Conservation (phyloP, 108 stramenopile species). For the Mediolabrus comicus region DNA sequence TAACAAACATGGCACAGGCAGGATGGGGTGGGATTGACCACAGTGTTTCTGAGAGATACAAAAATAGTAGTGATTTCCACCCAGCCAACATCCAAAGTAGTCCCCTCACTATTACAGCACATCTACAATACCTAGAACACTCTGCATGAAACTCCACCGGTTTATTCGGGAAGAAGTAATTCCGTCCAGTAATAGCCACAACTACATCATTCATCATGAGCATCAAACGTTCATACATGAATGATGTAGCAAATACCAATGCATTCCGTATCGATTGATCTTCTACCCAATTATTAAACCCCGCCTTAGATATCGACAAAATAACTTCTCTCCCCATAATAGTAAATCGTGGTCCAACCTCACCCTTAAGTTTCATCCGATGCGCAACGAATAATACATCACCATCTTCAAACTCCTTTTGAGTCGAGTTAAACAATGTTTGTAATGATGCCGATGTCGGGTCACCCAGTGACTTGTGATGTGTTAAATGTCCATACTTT, state of each 20-base stretch:
- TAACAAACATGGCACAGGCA: conserved; percentile 80
- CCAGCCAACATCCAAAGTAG: conserved; percentile 48
- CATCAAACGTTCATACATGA: conserved; percentile 67
- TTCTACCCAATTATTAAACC: conserved; percentile 61
- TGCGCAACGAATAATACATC: conserved; percentile 82
- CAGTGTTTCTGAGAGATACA: conserved; percentile 68
- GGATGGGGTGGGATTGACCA: conserved; percentile 85
- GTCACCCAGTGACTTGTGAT: conserved; percentile 71
- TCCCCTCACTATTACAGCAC: conserved; percentile 48
- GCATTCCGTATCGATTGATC: conserved; percentile 50
- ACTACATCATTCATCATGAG: conserved; percentile 69
- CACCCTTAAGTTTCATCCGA: conserved; percentile 73
- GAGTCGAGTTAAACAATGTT: conserved; percentile 61
- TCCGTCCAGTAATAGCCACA: conserved; percentile 63
- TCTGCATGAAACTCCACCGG: conserved; percentile 65
- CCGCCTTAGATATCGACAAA: conserved; percentile 62
- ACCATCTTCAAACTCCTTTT: conserved; percentile 76
- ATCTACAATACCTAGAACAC: conserved; percentile 66
- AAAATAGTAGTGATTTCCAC: conserved; percentile 66
- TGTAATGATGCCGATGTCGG: conserved; percentile 43
- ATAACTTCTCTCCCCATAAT: conserved; percentile 32
- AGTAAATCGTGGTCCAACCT: conserved; percentile 57
- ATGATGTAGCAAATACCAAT: conserved; percentile 52
- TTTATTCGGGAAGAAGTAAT: conserved; percentile 81
- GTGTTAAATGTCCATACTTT: conserved; percentile 72